Percentiles rank a stretch among this genome's conserved stretches.
Evolutionary conservation across 1,284 basidiomycete genomes (phyloP).

Genomic region (Ganoderma lucidum): DNA sequence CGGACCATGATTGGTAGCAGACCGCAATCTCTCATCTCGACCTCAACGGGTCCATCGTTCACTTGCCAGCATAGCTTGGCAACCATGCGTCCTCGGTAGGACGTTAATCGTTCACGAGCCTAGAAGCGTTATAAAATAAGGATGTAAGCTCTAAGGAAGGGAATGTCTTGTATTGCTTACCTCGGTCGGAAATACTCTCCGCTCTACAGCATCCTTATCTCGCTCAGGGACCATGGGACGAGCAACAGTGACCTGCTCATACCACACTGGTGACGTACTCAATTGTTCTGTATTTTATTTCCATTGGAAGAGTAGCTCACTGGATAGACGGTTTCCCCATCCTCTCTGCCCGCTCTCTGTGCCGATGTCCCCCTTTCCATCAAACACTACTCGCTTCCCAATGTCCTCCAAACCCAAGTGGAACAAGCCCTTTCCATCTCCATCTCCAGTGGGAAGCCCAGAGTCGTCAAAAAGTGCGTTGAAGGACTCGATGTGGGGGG

Average conservation of each 20-base stretch:
- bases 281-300: conserved; percentile 13
- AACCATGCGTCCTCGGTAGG: conserved; percentile 94
- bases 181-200: conserved; percentile 90
- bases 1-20: conserved; percentile 96
- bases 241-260: conserved; percentile 87
- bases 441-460: conserved; percentile 73
- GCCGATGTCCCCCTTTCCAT: conserved; percentile 69
- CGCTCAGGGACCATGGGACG: conserved; percentile 91
- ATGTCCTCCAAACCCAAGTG: conserved; percentile 87
- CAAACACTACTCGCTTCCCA: conserved; percentile 91
- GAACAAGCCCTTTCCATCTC: conserved; percentile 83
- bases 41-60: conserved; percentile 75
- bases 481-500: conserved; percentile 96
- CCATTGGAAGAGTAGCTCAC: conserved; percentile 56
- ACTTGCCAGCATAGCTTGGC: conserved; percentile 91
- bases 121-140: conserved; percentile 41
- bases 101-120: conserved; percentile 92
- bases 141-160: background rate
- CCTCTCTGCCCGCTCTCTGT: conserved; percentile 62
- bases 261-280: conserved; percentile 66
- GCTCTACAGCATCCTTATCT: conserved; percentile 78
- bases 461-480: conserved; percentile 94
- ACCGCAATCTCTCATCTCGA: conserved; percentile 89
- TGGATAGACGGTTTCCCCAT: conserved; percentile 84
- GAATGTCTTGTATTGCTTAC: conserved; percentile 50